Conservation (phyloP, 441 rosid species). For the Capsella rubella region DNA sequence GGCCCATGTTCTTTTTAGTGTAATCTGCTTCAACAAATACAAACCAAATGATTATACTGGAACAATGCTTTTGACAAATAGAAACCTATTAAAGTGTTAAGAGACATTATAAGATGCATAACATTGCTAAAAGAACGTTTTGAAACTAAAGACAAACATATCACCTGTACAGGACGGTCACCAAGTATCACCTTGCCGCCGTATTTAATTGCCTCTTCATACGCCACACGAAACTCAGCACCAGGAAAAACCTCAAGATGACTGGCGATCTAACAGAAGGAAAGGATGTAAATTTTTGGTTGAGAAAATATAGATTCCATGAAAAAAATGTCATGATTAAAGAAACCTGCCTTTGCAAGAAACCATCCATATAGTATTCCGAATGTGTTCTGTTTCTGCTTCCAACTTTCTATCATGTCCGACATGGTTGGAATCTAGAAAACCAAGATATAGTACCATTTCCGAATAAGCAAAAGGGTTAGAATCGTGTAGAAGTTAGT, state of each 20-base stretch:
- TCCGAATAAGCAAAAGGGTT: conserved; percentile 11
- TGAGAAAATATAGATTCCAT: conserved; percentile 22
- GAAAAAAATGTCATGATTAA: background rate
- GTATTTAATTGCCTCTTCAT: conserved; percentile 90
- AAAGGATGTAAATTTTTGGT: conserved; percentile 22
- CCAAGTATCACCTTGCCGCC: conserved; percentile 94
- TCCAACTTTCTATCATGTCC: conserved; percentile 94
- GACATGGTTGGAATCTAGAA: conserved; percentile 80
- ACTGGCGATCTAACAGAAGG: conserved; percentile 74
- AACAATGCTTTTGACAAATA: background rate
- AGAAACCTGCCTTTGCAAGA: conserved; percentile 82
- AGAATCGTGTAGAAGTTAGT: background rate
- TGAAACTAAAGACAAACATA: background rate
- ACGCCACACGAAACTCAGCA: conserved; percentile 95
- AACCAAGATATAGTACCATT: conserved; percentile 23
- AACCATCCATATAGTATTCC: conserved; percentile 96
- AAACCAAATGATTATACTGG: conserved; percentile 17
- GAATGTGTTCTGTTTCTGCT: conserved; percentile 83
- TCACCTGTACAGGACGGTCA: conserved; percentile 69
- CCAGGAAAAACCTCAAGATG: conserved; percentile 96
- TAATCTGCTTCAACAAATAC: conserved; percentile 61
- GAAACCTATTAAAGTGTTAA: background rate
- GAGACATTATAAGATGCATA: conserved; percentile 38
- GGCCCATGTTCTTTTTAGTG: conserved; percentile 80
- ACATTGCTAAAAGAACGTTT: conserved; percentile 9